Conservation (phyloP, 768 basidiomycete genomes). For the Trametes cinnabarina region DNA sequence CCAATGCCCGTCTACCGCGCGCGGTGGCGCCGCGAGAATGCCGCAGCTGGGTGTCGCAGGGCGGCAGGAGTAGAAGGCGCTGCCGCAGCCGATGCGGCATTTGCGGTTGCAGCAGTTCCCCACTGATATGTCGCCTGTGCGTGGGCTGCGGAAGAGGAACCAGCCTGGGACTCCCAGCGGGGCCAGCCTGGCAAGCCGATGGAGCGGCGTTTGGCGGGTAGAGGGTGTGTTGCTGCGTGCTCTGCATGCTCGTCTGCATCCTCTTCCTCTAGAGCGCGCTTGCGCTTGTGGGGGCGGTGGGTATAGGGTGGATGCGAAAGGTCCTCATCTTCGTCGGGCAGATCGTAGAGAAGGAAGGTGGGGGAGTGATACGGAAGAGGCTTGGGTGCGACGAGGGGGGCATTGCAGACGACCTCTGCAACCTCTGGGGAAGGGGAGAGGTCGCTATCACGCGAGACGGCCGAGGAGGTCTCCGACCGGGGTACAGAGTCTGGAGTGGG, state of each 20-base stretch:
- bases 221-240: neutral
- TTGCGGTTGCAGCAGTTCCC: neutral
- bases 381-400: constrained; percentile 65
- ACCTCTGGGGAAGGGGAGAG: constrained; percentile 30
- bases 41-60: constrained; percentile 11
- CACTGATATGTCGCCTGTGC: too few species aligned
- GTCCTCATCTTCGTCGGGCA: constrained; percentile 67
- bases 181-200: neutral
- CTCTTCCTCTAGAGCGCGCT: constrained; percentile 35
- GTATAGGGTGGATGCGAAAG: constrained; percentile 69
- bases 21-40: constrained; percentile 19
- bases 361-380: constrained; percentile 71
- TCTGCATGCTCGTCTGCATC: constrained; percentile 3
- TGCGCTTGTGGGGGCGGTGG: constrained; percentile 53
- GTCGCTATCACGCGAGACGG: constrained; percentile 26
- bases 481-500: constrained; percentile 39
- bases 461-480: constrained; percentile 34
- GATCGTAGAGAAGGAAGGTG: constrained; percentile 64
- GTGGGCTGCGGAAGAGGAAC: too few species aligned
- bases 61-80: neutral
- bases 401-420: constrained; percentile 58
- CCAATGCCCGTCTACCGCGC: constrained; percentile 11
- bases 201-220: constrained; percentile 22
- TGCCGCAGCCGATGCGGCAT: neutral
- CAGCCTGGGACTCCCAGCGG: neutral